Base-by-base conservation (phyloP, 768 basidiomycete species). In the Neoboletus magnificus region DNA sequence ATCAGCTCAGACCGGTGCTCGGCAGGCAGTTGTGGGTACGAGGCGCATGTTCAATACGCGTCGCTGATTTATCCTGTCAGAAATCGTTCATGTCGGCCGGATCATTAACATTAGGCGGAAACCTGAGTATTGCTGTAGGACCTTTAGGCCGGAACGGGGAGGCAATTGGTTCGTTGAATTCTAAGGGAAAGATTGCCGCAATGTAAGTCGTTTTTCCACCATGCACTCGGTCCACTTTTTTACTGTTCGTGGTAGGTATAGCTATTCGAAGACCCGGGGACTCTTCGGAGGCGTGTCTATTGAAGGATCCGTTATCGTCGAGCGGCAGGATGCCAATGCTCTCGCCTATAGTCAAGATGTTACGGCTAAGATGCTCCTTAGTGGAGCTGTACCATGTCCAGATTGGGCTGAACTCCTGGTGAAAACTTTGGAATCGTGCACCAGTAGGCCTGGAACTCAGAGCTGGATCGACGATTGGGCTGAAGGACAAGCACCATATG, bases 121-220 rank as follows among this genome's bases (percentile, higher is more conserved):
- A 94, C 66, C 75, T 95, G 72, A 93, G 92, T 58, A 75, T 93
- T 42, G 88, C 95, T 10, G 79, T 97, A 1, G 96, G 96, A 3
- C 96, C 96, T 11, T 75, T 98, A 1, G 96, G 96, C 22, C 85
- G 96, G 29, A 98, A 93, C 66, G 91, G 90, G 43, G 96, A 98
- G 74, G 96, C 93, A 4, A 79, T 78, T 3, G 94, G 93, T 18
- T 78, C 91, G 0, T 60, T 98, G 43, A 97, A 85, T 64, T 80
- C 89, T 1, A 89, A 83, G 48, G 95, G 95, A 44, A 91, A 86
- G 66, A 75, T 97, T 5, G 91, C 96, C 6, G 93, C 94, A 35
- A 97, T 98, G 93, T 93, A 63, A 59, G 76, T 58, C 10, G 10
- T 32, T 50, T 44, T 23, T 13, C 48, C 51, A 29, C 20, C n/a